Percentiles rank a stretch among this genome's conserved stretches.
Evolutionary conservation across 495 filamentous ascomycete species (phyloP).

Genomic region (Aspergillus asperescens): DNA sequence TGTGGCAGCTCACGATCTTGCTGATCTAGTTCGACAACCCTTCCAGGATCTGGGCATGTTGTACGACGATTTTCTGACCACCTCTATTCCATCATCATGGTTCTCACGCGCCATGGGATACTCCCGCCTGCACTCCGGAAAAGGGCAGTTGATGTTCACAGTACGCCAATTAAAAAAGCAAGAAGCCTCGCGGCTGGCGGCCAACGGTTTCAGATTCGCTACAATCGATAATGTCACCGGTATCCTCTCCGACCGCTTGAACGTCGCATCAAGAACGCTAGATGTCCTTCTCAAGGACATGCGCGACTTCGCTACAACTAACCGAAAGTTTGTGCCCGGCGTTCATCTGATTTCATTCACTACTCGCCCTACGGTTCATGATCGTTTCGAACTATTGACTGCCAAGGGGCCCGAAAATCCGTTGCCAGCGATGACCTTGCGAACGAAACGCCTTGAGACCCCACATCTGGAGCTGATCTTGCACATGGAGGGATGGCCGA

Average conservation of each 20-base stretch:
- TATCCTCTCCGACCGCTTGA: slow-evolving; percentile 63
- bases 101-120: slow-evolving; percentile 35
- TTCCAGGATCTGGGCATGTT: slow-evolving; percentile 65
- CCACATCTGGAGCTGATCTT: slow-evolving; percentile 55
- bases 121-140: slow-evolving; percentile 42
- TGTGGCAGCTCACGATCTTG: slow-evolving; percentile 67
- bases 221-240: slow-evolving; percentile 61
- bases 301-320: slow-evolving; percentile 49
- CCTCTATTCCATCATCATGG: slow-evolving; percentile 43
- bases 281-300: slow-evolving; percentile 54
- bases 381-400: slow-evolving; percentile 71
- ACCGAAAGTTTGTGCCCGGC: slow-evolving; percentile 53
- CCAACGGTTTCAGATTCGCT: slow-evolving; percentile 73
- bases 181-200: slow-evolving; percentile 58
- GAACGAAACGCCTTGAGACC: slow-evolving; percentile 49
- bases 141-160: slow-evolving; percentile 74
- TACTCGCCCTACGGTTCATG: slow-evolving; percentile 59
- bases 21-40: slow-evolving; percentile 55
- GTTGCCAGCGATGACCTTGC: slow-evolving; percentile 61
- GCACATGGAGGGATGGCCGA: slow-evolving; percentile 52
- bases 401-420: slow-evolving; percentile 57
- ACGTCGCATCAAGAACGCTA: slow-evolving; percentile 55
- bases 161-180: slow-evolving; percentile 58
- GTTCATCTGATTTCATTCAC: slow-evolving; percentile 74
- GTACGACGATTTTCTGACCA: slow-evolving; percentile 72